Conservation (phyloP, 306 rosid species). For the Malus sieversii region DNA sequence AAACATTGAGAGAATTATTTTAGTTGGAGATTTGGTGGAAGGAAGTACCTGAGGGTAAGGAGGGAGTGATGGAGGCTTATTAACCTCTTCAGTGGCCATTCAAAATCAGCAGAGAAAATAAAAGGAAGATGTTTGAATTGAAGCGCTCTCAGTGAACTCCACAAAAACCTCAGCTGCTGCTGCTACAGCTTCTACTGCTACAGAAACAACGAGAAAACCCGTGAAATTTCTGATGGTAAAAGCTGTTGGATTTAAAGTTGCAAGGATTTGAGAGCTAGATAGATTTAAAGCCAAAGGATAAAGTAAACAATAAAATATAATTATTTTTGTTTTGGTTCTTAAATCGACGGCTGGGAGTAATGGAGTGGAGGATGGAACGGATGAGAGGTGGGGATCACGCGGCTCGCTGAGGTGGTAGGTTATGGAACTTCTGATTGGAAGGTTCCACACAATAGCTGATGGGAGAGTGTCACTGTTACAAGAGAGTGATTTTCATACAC, state of each 20-base stretch:
- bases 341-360: constrained; percentile 44
- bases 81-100: constrained; percentile 60
- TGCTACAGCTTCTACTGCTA: too few relatives aligned
- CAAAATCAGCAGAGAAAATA: constrained; percentile 8
- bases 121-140: constrained; percentile 1
- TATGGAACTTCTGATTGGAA: not conserved
- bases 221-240: constrained; percentile 6
- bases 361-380: constrained; percentile 18
- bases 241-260: constrained; percentile 8
- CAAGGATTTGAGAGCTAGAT: constrained; percentile 31
- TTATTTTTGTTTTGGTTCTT: constrained; percentile 1
- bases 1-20: not conserved
- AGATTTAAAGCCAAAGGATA: constrained; percentile 35
- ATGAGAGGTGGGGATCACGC: not conserved
- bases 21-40: not conserved
- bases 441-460: not conserved
- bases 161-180: not conserved
- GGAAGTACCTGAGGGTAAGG: constrained; percentile 70
- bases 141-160: not conserved
- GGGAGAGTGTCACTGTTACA: not conserved
- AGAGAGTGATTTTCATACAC: not conserved
- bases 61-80: constrained; percentile 53
- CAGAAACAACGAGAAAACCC: not conserved
- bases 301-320: not conserved
- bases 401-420: constrained; percentile 57